phyloP scores from a whole-genome alignment of 2,329 filamentous ascomycete genomes.

The Pyrenochaeta sp. region DNA sequence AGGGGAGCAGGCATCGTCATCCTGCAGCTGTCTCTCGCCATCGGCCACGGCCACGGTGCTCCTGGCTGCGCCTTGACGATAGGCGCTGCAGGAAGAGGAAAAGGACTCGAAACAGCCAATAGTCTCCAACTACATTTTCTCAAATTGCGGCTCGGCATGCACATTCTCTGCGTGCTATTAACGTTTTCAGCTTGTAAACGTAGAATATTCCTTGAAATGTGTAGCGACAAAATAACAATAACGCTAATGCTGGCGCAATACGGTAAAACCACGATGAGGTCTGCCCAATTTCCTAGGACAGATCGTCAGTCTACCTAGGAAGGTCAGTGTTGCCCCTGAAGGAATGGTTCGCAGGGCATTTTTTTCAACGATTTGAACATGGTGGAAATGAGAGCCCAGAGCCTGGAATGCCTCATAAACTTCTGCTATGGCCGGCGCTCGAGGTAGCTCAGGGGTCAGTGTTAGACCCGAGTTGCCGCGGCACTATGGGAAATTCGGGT shows the following conservation, averaged over 20 bases:
- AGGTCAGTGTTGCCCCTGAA: background rate
- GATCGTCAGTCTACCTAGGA: too few species aligned
- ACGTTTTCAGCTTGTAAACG: slow-evolving; percentile 1
- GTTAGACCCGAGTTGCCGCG: background rate
- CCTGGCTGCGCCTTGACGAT: background rate
- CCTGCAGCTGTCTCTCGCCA: background rate
- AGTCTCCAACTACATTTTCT: slow-evolving; percentile 1
- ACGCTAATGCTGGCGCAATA: too few species aligned
- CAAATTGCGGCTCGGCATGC: slow-evolving; percentile 8
- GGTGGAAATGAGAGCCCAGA: background rate
- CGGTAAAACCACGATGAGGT: slow-evolving; percentile 1
- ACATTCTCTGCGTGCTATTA: slow-evolving; percentile 8
- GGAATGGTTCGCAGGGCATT: background rate
- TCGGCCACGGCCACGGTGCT: background rate
- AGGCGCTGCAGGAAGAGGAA: background rate
- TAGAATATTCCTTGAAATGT: slow-evolving; percentile 5
- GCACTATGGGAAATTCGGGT: background rate
- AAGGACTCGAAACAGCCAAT: slow-evolving; percentile 1
- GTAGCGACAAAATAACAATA: too few species aligned
- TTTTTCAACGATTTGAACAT: background rate
- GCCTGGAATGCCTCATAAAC: background rate
- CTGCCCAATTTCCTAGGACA: background rate
- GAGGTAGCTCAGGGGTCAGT: slow-evolving; percentile 1
- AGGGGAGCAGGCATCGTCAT: background rate
- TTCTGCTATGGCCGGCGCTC: background rate